These are phyloP conservation scores for Neofusicoccum sp. DNA, from an alignment of 2,329 filamentous ascomycete species.

Conservation along the genomic window DNA sequence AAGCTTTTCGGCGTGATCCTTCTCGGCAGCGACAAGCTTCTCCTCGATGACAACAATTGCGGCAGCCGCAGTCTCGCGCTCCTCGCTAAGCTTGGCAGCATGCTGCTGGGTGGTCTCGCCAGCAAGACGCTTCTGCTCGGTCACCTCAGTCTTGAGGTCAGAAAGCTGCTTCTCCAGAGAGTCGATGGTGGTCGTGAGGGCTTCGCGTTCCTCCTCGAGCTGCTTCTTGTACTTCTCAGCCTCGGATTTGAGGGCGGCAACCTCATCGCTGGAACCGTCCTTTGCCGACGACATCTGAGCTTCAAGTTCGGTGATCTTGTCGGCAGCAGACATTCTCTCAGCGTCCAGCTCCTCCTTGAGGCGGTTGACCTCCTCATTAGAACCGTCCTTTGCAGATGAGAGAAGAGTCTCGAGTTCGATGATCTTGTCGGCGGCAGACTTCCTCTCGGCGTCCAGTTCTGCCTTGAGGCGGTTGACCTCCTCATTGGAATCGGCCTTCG, in stretches of 20 bases:
- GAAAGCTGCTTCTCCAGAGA: conserved; percentile 11
- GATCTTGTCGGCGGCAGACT: conserved; percentile 9
- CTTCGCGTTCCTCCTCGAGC: conserved; percentile 13
- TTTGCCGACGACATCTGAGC: background rate
- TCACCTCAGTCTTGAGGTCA: background rate
- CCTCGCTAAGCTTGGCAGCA: background rate
- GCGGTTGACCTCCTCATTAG: background rate
- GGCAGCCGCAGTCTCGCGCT: conserved; percentile 4
- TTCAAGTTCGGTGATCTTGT: conserved; percentile 14
- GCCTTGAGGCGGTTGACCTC: conserved; percentile 3
- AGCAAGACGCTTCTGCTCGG: conserved; percentile 1
- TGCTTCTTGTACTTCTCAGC: conserved; percentile 17
- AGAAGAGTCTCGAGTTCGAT: conserved; percentile 7
- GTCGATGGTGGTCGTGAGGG: conserved; percentile 2
- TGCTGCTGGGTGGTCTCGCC: background rate
- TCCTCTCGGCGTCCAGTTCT: conserved; percentile 2
- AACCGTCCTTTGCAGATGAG: background rate
- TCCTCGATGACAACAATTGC: conserved; percentile 15
- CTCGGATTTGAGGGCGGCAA: conserved; percentile 1
- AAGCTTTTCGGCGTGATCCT: conserved; percentile 12
- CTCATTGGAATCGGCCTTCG: background rate
- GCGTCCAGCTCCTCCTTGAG: conserved; percentile 9
- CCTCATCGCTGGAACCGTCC: background rate
- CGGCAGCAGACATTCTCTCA: conserved; percentile 5
- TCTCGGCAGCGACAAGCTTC: conserved; percentile 12